These are phyloP conservation scores for Sanghuangporus sanghuang DNA, from an alignment of 1,284 basidiomycete species.

Conservation along the genomic window DNA sequence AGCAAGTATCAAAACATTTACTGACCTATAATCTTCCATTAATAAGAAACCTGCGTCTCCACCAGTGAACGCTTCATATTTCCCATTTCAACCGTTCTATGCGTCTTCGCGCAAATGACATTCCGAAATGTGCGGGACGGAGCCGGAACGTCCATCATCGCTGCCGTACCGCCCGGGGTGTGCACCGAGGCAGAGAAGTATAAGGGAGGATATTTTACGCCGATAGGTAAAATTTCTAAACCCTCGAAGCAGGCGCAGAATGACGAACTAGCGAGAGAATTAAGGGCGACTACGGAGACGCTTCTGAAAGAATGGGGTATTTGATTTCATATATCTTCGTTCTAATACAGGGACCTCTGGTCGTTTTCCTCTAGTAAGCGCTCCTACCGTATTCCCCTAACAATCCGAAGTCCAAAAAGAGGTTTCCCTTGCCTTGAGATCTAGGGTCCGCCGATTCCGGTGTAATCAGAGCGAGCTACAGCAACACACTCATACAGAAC, in stretches of 20 bases:
- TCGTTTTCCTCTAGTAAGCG: too few relatives aligned
- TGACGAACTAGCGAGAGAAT: conserved; percentile 35
- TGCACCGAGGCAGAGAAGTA: conserved; percentile 34
- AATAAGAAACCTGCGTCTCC: background rate
- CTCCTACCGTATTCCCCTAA: too few relatives aligned
- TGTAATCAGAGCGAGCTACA: too few relatives aligned
- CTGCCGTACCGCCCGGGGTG: conserved; percentile 38
- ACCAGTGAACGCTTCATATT: conserved; percentile 17
- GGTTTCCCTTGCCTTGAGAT: too few relatives aligned
- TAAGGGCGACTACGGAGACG: conserved; percentile 39
- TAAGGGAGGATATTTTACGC: conserved; percentile 32
- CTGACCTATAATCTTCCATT: background rate
- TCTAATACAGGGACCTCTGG: background rate
- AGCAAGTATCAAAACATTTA: background rate
- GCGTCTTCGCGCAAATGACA: conserved; percentile 34
- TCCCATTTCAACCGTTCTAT: conserved; percentile 27
- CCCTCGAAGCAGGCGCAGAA: conserved; percentile 27
- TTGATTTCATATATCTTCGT: background rate
- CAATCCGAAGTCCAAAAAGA: too few relatives aligned
- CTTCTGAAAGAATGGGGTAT: conserved; percentile 21
- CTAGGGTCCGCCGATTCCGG: too few relatives aligned
- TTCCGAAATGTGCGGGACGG: conserved; percentile 27
- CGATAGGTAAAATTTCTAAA: conserved; percentile 20
- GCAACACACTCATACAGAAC: too few relatives aligned
- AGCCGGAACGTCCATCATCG: conserved; percentile 26